A percentile compares a stretch with the other conserved stretches of the same genome.
phyloP scores from a whole-genome alignment of 148 eudicot species.

The Fagopyrum esculentum region DNA sequence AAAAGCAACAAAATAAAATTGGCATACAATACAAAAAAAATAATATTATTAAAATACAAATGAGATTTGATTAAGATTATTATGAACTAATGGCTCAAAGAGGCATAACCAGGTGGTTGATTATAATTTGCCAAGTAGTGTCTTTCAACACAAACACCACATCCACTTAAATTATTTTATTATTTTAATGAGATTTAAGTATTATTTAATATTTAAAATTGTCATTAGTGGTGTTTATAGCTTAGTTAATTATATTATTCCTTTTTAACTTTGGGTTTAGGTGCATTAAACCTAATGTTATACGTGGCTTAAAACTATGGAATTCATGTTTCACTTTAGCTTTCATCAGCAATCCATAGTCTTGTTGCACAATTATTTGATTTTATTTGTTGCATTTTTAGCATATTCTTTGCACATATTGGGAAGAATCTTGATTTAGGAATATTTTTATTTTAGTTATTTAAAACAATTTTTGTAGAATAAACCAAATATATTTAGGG shows the following conservation, averaged over 20 bases:
- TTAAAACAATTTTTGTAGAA: no score
- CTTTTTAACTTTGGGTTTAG: background rate
- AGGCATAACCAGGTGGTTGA: slow-evolving; percentile 8
- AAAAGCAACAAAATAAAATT: background rate
- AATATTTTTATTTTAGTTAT: no score
- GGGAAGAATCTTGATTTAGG: no score
- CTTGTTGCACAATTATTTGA: background rate
- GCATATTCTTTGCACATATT: no score
- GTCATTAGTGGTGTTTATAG: slow-evolving; percentile 1
- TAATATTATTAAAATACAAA: background rate
- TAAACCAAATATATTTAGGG: no score
- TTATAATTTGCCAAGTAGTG: background rate
- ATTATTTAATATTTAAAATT: background rate
- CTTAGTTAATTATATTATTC: background rate
- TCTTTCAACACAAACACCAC: background rate
- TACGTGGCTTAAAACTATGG: background rate
- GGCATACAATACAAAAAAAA: slow-evolving; percentile 2
- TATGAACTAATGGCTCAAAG: slow-evolving; percentile 4
- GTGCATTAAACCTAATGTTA: slow-evolving; percentile 5
- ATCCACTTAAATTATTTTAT: slow-evolving; percentile 5
- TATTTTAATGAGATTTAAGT: background rate
- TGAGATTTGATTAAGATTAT: background rate
- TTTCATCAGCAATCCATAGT: background rate
- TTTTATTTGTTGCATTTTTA: no score
- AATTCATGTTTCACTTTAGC: background rate